Conservation (phyloP, 768 basidiomycete species). For the Neoboletus brunneissimus region DNA sequence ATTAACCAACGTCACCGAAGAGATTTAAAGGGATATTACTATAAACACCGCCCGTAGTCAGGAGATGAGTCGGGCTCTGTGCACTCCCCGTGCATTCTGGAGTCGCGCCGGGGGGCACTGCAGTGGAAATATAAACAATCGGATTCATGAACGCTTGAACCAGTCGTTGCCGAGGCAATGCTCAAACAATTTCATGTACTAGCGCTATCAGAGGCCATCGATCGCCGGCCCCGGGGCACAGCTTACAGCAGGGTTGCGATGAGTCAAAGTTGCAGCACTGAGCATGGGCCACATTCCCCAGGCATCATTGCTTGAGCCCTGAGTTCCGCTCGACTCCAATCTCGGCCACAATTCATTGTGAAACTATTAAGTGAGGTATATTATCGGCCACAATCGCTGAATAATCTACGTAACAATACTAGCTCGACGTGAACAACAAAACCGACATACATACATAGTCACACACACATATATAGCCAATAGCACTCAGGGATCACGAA, state of each 20-base stretch:
- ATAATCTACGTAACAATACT: background rate
- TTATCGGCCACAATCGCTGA: background rate
- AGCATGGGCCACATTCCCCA: background rate
- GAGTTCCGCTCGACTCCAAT: background rate
- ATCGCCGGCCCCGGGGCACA: background rate
- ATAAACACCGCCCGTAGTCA: background rate
- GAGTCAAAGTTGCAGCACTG: background rate
- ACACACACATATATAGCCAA: background rate
- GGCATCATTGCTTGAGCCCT: background rate
- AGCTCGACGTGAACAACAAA: background rate
- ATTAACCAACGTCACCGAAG: conserved; percentile 2
- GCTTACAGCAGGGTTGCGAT: background rate
- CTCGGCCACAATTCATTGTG: background rate
- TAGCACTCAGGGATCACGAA: background rate
- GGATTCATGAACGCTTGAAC: background rate
- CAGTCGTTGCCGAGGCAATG: conserved; percentile 2
- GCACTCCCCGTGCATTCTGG: conserved; percentile 3
- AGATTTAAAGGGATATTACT: conserved; percentile 1
- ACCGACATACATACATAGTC: background rate
- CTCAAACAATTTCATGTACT: background rate
- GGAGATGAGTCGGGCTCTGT: conserved; percentile 20
- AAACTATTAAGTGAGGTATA: background rate
- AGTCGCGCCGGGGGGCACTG: conserved; percentile 6
- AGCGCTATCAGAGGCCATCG: background rate
- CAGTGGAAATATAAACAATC: conserved; percentile 7